Evolutionary conservation across 208 protist species (phyloP), one percentile per base, ranked within the genome.

Genomic region (Strigomonas oncopelti): DNA sequence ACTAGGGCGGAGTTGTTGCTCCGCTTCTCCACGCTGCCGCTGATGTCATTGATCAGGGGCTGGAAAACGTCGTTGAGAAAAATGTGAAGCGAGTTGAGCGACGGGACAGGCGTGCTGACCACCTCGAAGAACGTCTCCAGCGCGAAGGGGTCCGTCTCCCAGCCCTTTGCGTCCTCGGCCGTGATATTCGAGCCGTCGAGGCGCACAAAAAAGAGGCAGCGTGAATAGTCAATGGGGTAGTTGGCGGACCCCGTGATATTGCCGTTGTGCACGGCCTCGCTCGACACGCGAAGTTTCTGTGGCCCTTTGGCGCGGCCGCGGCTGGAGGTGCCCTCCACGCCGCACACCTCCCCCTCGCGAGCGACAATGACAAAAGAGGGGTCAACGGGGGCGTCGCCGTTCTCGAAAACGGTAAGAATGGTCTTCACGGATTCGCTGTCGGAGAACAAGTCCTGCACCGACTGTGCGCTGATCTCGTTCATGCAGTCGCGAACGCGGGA

Each of bases 211-310:
- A 91, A 96, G 42, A 96, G 52, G 64, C 91, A 96, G 27, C 88
- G 87, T 29, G 85, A 94, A 57, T 81, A 80, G 63, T 95, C 90
- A 5, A 68, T 66, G 2, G 87, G 58, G 57, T 82, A 80, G 66
- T 93, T 84, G 52, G 77, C 64, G 16, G 90, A 95, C 56, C 84
- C 85, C 22, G 90, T 92, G 58, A 95, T 90, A 67, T 95, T 95
- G 60, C 73, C 67, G 72, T 91, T 95, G 69, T 77, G 66, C 77
- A 95, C 77, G 16, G 84, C 74, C 13, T 77, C 77, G 20, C 68
- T 83, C 31, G 79, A 81, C 22, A 87, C 82, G 11, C 78, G 75
- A 22, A 95, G 74, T 67, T 81, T 83, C 68, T 80, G 83, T 20
- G 63, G 58, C 3, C 38, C 65, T 16, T 18, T 57, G 18, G 45